Evolutionary conservation across 2,329 filamentous ascomycete genomes (phyloP), one percentile per base, ranked within the genome.

Genomic region (Colletotrichum sp.): DNA sequence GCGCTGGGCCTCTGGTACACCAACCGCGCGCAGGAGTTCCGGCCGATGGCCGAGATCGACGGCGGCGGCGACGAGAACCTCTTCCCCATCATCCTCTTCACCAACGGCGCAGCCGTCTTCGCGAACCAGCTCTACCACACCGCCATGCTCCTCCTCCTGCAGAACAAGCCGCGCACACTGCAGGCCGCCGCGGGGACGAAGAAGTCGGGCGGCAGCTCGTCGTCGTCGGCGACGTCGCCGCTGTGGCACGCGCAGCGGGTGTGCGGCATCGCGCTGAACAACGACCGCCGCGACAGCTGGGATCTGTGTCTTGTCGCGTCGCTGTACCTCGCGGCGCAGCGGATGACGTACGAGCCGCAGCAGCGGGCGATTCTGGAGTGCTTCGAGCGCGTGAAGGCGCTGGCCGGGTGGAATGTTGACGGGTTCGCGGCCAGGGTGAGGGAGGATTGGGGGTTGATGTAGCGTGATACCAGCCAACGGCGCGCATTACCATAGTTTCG

Each of bases 101-200:
- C 82, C 66, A 84, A 79, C 75, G 82, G 79, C 27, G 82, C 82
- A 15, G 80, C 85, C 0, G 78, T 90, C 21, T 78, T 89, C 1
- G 88, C 87, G 4, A 91, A 90, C 73, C 88, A 90, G 76, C 81
- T 90, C 4, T 90, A 90, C 76, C 89, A 91, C 75, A 88, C 88
- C 1, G 87, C 88, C 3, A 88, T 88, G 82, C 78, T 90, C 9
- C 78, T 90, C 0, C 79, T 91, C 69, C 83, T 91, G 21, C 87
- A 87, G 70, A 84, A 86, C 76, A 87, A 86, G 72, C 89, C 89
- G 21, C 83, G 86, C 6, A 87, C 84, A 4, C 78, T 85, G 6
- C 80, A 79, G 9, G 77, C 43, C 0, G 43, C 81, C 2, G 77
- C 79, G 15, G 78, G 79, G 27, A 78, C 80, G 9, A 79, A 73